Conservation (phyloP, 805 yeast genomes). For the Candida patagonica region DNA sequence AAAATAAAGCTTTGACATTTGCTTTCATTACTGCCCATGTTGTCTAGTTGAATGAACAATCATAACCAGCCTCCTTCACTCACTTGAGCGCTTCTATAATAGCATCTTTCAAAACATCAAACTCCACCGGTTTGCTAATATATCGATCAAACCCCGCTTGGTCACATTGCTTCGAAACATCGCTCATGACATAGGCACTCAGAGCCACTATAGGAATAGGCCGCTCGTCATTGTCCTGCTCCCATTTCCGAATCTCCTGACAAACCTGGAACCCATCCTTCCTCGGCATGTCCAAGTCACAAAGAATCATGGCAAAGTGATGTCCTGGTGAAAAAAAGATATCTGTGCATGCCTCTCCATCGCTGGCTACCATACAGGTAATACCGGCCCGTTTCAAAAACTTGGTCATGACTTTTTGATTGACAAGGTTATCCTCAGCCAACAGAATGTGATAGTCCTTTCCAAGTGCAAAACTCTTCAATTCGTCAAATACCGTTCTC, state of each 20-base stretch:
- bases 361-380: slow-evolving; percentile 23
- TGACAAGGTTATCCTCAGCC: slow-evolving; percentile 87
- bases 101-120: slow-evolving; percentile 17
- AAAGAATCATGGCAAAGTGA: slow-evolving; percentile 22
- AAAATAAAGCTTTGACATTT: too few species aligned
- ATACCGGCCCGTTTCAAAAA: slow-evolving; percentile 25
- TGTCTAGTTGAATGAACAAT: too few species aligned
- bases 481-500: slow-evolving; percentile 17
- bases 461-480: slow-evolving; percentile 13
- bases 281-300: slow-evolving; percentile 30
- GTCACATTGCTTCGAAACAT: slow-evolving; percentile 24
- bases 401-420: slow-evolving; percentile 72
- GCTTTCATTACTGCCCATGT: too few species aligned
- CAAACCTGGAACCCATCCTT: slow-evolving; percentile 29
- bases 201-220: slow-evolving; percentile 26
- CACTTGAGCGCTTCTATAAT: slow-evolving; percentile 14
- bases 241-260: slow-evolving; percentile 26
- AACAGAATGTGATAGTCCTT: slow-evolving; percentile 41
- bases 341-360: slow-evolving; percentile 25
- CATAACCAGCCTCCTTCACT: too few species aligned
- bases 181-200: slow-evolving; percentile 29
- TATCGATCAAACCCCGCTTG: slow-evolving; percentile 25
- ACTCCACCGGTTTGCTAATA: slow-evolving; percentile 28
- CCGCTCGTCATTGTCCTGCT: slow-evolving; percentile 11
- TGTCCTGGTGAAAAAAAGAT: slow-evolving; percentile 13